Evolutionary conservation across 192 early-diverging fungal species (phyloP), one percentile per base, ranked within the genome.

Genomic region (Linnemannia hyalina): DNA sequence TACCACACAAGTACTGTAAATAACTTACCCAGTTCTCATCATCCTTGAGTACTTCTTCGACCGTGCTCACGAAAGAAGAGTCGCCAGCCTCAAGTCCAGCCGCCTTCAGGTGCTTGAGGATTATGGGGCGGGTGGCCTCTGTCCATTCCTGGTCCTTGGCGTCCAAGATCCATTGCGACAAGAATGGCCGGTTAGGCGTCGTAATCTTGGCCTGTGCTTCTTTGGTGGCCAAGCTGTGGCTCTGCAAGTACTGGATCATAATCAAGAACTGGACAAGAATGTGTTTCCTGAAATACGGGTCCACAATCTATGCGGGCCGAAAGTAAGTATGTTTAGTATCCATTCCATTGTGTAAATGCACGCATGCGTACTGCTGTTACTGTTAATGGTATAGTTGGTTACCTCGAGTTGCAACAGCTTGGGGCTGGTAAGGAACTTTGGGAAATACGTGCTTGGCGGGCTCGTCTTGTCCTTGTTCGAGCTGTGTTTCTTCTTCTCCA

Each of bases 201-300:
- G 87, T 68, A 10, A 93, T 76, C 57, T 89, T 87, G 4, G 88
- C 90, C 26, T 91, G 89, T 42, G 83, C 86, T 20, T 89, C 78
- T 32, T 93, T 77, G 76, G 29, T 89, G 85, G 68, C 89, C 88
- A 40, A 82, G 46, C 38, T 89, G 80, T 65, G 93, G 80, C 88
- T 84, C 63, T 92, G 82, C 1, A 95, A 90, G 87, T 95, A 97
- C 74, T 96, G 94, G 26, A 97, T 88, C 13, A 97, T 89, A n/a
- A 99, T 96, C n/a, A 97, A 85, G 40, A 95, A 90, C 85, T 99
- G 97, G 29, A 97, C 89, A 40, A 99, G 88, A 10, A 99, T 92
- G 78, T 96, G 96, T 55, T 96, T 94, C 69, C 97, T 94, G 83
- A 98, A 97, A 71, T 93, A 88, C 11, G 94, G 89, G 77, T 99